Evolutionary conservation across 2,329 filamentous ascomycete genomes (phyloP).

Genomic region (Aspergillus carbonarius): DNA sequence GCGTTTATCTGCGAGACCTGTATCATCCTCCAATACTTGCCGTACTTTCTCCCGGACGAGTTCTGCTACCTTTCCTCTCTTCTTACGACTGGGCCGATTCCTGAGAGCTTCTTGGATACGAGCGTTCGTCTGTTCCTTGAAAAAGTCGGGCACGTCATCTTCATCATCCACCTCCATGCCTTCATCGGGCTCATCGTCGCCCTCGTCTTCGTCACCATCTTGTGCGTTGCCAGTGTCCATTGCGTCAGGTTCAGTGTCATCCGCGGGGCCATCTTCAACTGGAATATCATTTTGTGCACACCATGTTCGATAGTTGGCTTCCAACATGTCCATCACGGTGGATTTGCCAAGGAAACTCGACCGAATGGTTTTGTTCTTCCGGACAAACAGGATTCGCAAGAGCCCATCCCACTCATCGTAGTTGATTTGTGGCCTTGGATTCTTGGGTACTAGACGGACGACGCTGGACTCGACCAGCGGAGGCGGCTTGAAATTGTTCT

Average conservation of each 20-base stretch:
- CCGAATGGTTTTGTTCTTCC: constrained; percentile 88
- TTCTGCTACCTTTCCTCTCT: constrained; percentile 75
- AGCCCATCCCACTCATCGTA: constrained; percentile 96
- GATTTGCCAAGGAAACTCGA: constrained; percentile 77
- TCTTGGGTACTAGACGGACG: constrained; percentile 84
- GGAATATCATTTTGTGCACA: constrained; percentile 82
- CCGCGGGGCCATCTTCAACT: constrained; percentile 64
- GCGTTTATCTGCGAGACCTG: constrained; percentile 75
- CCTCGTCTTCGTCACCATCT: constrained; percentile 43
- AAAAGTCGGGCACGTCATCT: constrained; percentile 79
- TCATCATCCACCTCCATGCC: constrained; percentile 52
- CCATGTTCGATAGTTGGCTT: constrained; percentile 85
- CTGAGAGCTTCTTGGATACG: constrained; percentile 41
- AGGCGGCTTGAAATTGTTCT: constrained; percentile 94
- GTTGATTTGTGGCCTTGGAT: constrained; percentile 78
- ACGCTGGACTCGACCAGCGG: constrained; percentile 90
- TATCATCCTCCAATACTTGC: constrained; percentile 78
- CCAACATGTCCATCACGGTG: constrained; percentile 77
- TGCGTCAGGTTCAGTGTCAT: constrained; percentile 32
- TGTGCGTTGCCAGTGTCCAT: constrained; percentile 37
- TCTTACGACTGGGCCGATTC: constrained; percentile 60
- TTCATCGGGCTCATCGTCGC: constrained; percentile 49
- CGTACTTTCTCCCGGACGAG: constrained; percentile 84
- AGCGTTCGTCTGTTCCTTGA: constrained; percentile 60
- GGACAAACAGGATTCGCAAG: constrained; percentile 74